Evolutionary conservation across 371 early-diverging fungal genomes (phyloP), one percentile per base, ranked within the genome.

Genomic region (Coelomomyces lativittatus): DNA sequence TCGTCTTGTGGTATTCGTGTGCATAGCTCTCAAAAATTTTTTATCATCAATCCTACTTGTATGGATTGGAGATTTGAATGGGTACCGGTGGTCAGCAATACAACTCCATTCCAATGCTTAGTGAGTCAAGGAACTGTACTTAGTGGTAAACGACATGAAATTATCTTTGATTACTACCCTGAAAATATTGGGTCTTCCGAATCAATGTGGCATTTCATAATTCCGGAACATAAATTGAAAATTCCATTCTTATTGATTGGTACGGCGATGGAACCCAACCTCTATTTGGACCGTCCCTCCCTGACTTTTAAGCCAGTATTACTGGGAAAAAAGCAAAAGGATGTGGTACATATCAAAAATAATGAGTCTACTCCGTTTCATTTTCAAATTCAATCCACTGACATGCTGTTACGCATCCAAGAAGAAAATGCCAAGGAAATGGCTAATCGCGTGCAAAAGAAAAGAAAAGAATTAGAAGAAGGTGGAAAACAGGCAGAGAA

Each of bases 111-210:
- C 51, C 57, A 58, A 25, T 70, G 71, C 50, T 34, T 63, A 15
- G 65, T 65, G 1, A 61, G 58, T 1, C 49, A 52, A 15, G 74
- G 71, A 1, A 24, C 46, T 5, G 66, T 73, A 1, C 21, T 54
- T 38, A 31, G 64, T 3, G 49, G 53, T 17, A 70, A 70, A 50
- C 67, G 67, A 38, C 57, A 46, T 44, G 74, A 73, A 44, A 57
- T 73, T n/a, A 46, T 55, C 1, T 71, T 73, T 51, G 74, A 73
- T 39, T 73, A 61, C 45, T 51, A 45, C 25, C 67, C 71, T n/a
- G 28, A 39, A 28, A 40, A 14, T 21, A 28, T 3, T 15, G n/a
- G 17, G 39, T 2, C 5, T 0, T 14, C 60, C 55, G 74, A 73
- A 46, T 59, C 67, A n/a, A 54, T 68, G 1, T 73, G 74, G 74